These are phyloP conservation scores for Dichotomocladium elegans DNA, from an alignment of 371 early-diverging fungal genomes.

Conservation along the genomic window DNA sequence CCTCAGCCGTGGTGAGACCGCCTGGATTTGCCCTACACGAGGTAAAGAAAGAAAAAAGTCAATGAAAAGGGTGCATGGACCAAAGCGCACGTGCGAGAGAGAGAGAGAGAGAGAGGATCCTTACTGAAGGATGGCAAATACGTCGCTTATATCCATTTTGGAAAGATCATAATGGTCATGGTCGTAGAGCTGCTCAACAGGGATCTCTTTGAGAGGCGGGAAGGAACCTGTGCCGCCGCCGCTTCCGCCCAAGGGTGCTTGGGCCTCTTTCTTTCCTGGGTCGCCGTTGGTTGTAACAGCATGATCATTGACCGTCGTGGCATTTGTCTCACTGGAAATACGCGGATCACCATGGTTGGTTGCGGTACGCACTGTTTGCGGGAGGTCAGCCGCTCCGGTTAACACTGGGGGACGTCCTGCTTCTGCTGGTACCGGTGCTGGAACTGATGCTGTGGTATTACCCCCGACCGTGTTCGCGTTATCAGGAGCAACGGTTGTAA, in stretches of 20 bases:
- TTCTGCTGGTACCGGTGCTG: not conserved
- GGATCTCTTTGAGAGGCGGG: constrained; percentile 10
- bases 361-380: too few relatives aligned
- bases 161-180: constrained; percentile 71
- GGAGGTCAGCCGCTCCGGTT: not conserved
- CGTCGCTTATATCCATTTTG: constrained; percentile 61
- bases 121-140: constrained; percentile 59
- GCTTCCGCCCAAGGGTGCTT: too few relatives aligned
- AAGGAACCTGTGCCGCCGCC: not conserved
- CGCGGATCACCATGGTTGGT: too few relatives aligned
- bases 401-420: not conserved
- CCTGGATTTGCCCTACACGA: constrained; percentile 44
- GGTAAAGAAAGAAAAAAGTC: not conserved
- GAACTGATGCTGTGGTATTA: not conserved
- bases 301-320: too few relatives aligned
- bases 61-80: too few relatives aligned
- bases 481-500: too few relatives aligned
- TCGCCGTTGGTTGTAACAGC: too few relatives aligned
- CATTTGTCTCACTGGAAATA: too few relatives aligned
- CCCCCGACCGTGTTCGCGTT: too few relatives aligned
- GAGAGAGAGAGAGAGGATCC: constrained; percentile 8
- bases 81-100: too few relatives aligned
- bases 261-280: too few relatives aligned
- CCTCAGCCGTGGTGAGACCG: constrained; percentile 66
- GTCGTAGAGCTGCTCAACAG: constrained; percentile 65